Evolutionary conservation across 805 yeast species (phyloP).

Genomic region (Yarrowia yakushimensis): DNA sequence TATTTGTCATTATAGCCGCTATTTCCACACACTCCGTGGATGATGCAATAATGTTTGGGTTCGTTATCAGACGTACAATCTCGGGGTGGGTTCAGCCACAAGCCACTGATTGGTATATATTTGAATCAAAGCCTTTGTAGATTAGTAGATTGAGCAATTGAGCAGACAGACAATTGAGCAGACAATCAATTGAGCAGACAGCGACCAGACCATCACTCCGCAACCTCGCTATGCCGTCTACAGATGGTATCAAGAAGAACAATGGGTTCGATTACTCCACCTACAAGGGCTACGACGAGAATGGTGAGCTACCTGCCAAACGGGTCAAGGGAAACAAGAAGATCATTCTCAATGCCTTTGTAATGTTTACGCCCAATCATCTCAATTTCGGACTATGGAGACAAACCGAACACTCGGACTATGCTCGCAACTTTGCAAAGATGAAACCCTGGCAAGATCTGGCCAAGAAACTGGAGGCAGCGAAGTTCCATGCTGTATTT

Average conservation of each 20-base stretch:
- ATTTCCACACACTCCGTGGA: too few relatives aligned
- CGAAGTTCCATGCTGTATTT: constrained; percentile 39
- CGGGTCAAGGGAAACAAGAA: constrained; percentile 7
- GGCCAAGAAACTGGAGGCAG: background rate
- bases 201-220: too few relatives aligned
- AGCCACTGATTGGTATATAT: background rate
- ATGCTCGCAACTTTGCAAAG: background rate
- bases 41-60: background rate
- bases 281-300: constrained; percentile 2
- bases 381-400: background rate
- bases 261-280: background rate
- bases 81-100: constrained; percentile 17
- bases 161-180: too few relatives aligned
- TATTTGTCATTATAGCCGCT: too few relatives aligned
- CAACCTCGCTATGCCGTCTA: background rate
- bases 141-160: too few relatives aligned
- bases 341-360: constrained; percentile 10
- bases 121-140: too few relatives aligned
- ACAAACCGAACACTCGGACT: background rate
- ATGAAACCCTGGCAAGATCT: constrained; percentile 11
- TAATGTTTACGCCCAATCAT: constrained; percentile 2
- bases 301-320: background rate
- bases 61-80: background rate
- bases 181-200: too few relatives aligned
- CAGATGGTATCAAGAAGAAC: background rate